phyloP scores from a whole-genome alignment of 1,284 basidiomycete genomes.

The Ganoderma meredithae region DNA sequence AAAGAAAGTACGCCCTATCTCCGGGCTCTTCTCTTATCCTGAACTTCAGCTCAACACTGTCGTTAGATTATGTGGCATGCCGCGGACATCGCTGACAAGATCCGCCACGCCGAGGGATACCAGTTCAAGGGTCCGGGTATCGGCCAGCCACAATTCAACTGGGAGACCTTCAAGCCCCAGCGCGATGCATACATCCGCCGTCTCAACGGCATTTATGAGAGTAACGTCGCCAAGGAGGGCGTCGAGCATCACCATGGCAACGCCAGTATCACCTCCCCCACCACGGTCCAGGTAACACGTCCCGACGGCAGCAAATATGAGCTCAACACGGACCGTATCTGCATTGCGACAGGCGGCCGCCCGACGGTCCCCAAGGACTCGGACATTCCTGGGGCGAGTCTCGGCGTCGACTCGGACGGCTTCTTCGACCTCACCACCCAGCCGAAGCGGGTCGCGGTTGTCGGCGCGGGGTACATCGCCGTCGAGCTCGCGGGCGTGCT shows the following conservation, averaged over 20 bases:
- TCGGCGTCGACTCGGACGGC: slow-evolving; percentile 94
- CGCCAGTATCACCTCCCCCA: slow-evolving; percentile 75
- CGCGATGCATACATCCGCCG: slow-evolving; percentile 94
- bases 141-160: slow-evolving; percentile 78
- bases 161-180: slow-evolving; percentile 91
- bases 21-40: slow-evolving; percentile 1
- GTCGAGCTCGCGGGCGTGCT: slow-evolving; percentile 94
- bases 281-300: slow-evolving; percentile 71
- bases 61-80: slow-evolving; percentile 98
- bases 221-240: slow-evolving; percentile 87
- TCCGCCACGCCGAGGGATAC: slow-evolving; percentile 80
- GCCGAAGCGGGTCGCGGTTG: slow-evolving; percentile 92
- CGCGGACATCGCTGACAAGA: slow-evolving; percentile 89
- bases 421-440: slow-evolving; percentile 95
- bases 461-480: slow-evolving; percentile 98
- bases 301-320: slow-evolving; percentile 71
- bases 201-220: slow-evolving; percentile 93
- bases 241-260: slow-evolving; percentile 90
- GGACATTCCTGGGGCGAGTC: slow-evolving; percentile 86
- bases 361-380: slow-evolving; percentile 86
- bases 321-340: slow-evolving; percentile 79
- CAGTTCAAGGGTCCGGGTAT: slow-evolving; percentile 67
- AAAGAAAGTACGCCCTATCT: slow-evolving; percentile 69
- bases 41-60: slow-evolving; percentile 5
- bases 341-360: slow-evolving; percentile 87